Base-by-base conservation (phyloP, 2,329 filamentous ascomycete genomes). In the Myriosclerotinia scirpicola region DNA sequence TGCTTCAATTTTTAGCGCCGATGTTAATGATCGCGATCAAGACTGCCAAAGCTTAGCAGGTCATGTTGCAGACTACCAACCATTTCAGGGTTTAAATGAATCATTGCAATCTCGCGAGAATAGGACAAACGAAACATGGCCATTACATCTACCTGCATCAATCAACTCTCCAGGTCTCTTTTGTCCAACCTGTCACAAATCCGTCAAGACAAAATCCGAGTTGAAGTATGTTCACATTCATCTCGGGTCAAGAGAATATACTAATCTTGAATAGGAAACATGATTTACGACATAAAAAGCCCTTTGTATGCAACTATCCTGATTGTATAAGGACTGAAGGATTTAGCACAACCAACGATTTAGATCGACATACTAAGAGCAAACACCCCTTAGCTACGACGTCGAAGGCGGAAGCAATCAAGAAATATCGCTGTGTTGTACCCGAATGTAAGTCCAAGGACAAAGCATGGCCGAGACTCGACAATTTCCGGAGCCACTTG, bases 401-500 rank as follows among this genome's bases (percentile, higher is more conserved):
- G 77, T 67, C 75, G 73, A 36, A 80, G 1, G 81, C 82, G 11
- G 64, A 61, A n/a, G 79, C 78, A 0, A 81, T 79, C 54, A 83
- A 83, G 68, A 81, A 81, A 50, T 91, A 84, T 70, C 83, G 81
- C 66, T 95, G 91, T 75, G 82, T 81, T 61, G 79, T 84, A 7
- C 77, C 78, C 8, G 73, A 79, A 30, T 92, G 90, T 73, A 81
- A 79, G 34, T 84, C 80, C 34, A 87, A 81, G 69, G 80, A 80
- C 1, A 96, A 96, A 76, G 79, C 83, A 46, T 97, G 91, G 91
- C 89, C 90, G 0, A 85, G 93, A 30, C 81, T 88, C 61, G 93
- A 97, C 77, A 97, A 97, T 74, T 97, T 97, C 76, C 88, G 88
- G 68, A 87, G 89, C 46, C 93, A 97, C 75, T 82, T 96, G 55